Percentiles rank a stretch among this genome's conserved stretches.
phyloP scores from a whole-genome alignment of 208 protist species.

The Blastocrithidia nonstop region DNA sequence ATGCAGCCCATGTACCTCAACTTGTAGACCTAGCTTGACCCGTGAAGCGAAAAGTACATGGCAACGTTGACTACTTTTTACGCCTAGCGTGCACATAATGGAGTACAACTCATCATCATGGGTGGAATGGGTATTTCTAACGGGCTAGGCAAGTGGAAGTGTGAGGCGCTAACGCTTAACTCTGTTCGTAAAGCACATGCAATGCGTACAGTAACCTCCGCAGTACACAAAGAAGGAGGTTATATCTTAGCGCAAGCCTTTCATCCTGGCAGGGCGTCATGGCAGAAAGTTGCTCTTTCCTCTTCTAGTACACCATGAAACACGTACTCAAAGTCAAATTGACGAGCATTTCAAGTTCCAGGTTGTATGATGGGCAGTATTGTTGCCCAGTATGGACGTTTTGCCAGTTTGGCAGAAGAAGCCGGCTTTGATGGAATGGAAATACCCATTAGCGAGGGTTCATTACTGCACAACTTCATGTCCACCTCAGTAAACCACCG shows the following conservation, averaged over 20 bases:
- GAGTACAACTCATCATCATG: slow-evolving; percentile 80
- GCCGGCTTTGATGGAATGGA: slow-evolving; percentile 93
- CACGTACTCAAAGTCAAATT: slow-evolving; percentile 42
- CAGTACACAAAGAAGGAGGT: slow-evolving; percentile 74
- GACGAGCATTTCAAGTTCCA: slow-evolving; percentile 40
- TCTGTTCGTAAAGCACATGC: slow-evolving; percentile 54
- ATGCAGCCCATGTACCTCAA: slow-evolving; percentile 84
- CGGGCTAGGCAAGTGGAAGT: slow-evolving; percentile 63
- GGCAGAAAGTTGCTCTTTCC: slow-evolving; percentile 31
- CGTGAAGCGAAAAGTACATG: slow-evolving; percentile 49
- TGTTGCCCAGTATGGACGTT: slow-evolving; percentile 74
- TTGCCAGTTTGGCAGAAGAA: slow-evolving; percentile 79
- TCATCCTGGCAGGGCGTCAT: slow-evolving; percentile 75
- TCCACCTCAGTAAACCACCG: slow-evolving; percentile 78
- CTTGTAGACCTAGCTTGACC: slow-evolving; percentile 41
- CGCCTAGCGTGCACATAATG: slow-evolving; percentile 60
- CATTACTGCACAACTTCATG: slow-evolving; percentile 90
- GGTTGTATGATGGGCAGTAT: slow-evolving; percentile 41
- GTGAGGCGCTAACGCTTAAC: slow-evolving; percentile 54
- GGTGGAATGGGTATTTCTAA: slow-evolving; percentile 76
- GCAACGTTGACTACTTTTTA: slow-evolving; percentile 68
- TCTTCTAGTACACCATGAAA: slow-evolving; percentile 30
- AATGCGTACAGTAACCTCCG: slow-evolving; percentile 62
- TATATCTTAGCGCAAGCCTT: slow-evolving; percentile 88
- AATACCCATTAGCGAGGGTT: slow-evolving; percentile 86